Evolutionary conservation across 495 filamentous ascomycete species (phyloP).

Genomic region (Neurospora sp.): DNA sequence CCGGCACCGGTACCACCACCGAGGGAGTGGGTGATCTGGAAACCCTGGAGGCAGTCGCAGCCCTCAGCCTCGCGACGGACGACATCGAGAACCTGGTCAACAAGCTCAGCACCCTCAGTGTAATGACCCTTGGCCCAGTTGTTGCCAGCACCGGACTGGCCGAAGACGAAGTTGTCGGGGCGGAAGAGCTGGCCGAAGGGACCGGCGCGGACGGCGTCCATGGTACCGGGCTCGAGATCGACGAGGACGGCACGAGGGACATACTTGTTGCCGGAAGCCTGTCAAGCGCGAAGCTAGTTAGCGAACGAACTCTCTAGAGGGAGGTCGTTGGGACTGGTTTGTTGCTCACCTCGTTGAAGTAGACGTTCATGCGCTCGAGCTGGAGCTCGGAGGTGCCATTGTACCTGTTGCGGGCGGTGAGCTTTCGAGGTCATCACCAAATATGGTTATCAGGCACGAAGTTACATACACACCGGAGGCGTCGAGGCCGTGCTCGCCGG

Average conservation of each 20-base stretch:
- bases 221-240: slow-evolving; percentile 96
- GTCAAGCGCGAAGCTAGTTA: not conserved
- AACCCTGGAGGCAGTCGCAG: slow-evolving; percentile 99
- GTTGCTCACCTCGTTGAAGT: slow-evolving; percentile 92
- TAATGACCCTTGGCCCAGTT: slow-evolving; percentile 99
- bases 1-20: slow-evolving; percentile 99
- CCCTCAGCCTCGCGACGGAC: slow-evolving; percentile 98
- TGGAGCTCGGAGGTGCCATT: slow-evolving; percentile 97
- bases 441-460: not conserved
- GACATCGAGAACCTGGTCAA: slow-evolving; percentile 96
- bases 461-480: slow-evolving; percentile 60
- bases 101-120: slow-evolving; percentile 98
- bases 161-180: slow-evolving; percentile 99
- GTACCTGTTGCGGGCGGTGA: slow-evolving; percentile 55
- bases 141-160: slow-evolving; percentile 99
- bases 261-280: slow-evolving; percentile 97
- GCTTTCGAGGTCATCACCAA: slow-evolving; percentile 4
- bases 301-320: not conserved
- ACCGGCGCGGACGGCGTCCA: slow-evolving; percentile 98
- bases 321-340: not conserved
- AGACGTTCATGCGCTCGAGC: slow-evolving; percentile 99
- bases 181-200: slow-evolving; percentile 99
- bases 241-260: slow-evolving; percentile 98
- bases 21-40: slow-evolving; percentile 99
- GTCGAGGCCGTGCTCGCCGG: slow-evolving; percentile 98